Evolutionary conservation across 2,329 filamentous ascomycete genomes (phyloP).

Genomic region (Akanthomyces dipterigenus): DNA sequence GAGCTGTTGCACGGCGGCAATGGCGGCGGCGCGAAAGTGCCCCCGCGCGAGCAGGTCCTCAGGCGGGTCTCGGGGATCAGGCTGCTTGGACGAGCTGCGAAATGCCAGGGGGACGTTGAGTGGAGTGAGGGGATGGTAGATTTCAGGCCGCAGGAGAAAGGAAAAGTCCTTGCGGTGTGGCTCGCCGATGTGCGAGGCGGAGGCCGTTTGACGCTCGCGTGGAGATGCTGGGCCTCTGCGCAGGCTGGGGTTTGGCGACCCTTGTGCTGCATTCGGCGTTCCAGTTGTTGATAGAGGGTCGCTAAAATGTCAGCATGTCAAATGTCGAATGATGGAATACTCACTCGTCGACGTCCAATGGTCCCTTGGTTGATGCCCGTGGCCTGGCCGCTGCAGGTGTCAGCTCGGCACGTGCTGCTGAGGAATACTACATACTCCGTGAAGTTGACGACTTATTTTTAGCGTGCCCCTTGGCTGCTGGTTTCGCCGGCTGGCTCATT

Average conservation of each 20-base stretch:
- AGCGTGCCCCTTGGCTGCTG: conserved; percentile 25
- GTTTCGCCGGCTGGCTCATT: conserved; percentile 25
- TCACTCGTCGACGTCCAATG: conserved; percentile 71
- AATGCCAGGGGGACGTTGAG: conserved; percentile 58
- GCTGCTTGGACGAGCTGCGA: conserved; percentile 59
- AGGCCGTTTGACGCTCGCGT: conserved; percentile 20
- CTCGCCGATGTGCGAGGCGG: conserved; percentile 25
- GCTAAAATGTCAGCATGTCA: conserved; percentile 15
- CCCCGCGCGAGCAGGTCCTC: conserved; percentile 61
- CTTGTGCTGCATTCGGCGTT: conserved; percentile 13
- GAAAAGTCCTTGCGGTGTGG: conserved; percentile 59
- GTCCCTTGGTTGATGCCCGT: conserved; percentile 68
- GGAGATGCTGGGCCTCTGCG: conserved; percentile 11
- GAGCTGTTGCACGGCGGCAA: conserved; percentile 56
- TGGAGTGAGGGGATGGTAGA: conserved; percentile 73
- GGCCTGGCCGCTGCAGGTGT: conserved; percentile 45
- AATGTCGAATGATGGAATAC: conserved; percentile 24
- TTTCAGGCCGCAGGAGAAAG: conserved; percentile 70
- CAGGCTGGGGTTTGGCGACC: conserved; percentile 12
- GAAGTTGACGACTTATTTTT: conserved; percentile 31
- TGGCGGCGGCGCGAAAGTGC: conserved; percentile 75
- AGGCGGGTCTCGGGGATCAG: conserved; percentile 57
- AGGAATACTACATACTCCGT: conserved; percentile 23
- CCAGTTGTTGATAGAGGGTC: conserved; percentile 23
- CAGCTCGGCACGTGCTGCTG: conserved; percentile 8